Evolutionary conservation across 768 basidiomycete genomes (phyloP).

Genomic region (Boletellus ananas): DNA sequence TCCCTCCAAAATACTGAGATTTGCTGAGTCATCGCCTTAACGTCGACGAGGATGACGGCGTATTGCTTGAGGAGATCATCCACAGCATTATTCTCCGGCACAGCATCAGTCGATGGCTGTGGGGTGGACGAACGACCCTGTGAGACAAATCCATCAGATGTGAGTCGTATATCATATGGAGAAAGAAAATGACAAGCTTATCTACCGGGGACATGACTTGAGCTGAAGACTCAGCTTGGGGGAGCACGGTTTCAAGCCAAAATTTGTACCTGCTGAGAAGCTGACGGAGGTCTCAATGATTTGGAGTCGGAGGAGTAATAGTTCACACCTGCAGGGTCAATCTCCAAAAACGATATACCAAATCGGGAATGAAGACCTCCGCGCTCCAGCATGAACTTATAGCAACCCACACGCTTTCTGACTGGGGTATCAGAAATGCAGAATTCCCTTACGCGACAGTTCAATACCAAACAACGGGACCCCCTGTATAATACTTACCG

Average conservation of each 20-base stretch:
- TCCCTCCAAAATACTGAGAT: constrained; percentile 61
- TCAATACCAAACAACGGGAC: background rate
- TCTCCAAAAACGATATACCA: constrained; percentile 86
- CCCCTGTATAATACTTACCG: constrained; percentile 33
- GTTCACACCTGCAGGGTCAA: constrained; percentile 76
- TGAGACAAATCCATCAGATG: constrained; percentile 14
- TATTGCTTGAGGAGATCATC: constrained; percentile 71
- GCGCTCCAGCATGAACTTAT: constrained; percentile 82
- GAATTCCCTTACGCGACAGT: constrained; percentile 19
- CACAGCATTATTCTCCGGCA: constrained; percentile 50
- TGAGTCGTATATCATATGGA: no score
- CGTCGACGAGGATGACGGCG: constrained; percentile 65
- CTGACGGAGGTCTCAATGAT: constrained; percentile 36
- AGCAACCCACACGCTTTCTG: constrained; percentile 65
- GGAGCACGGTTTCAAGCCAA: constrained; percentile 66
- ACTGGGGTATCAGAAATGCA: constrained; percentile 58
- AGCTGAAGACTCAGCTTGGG: constrained; percentile 37
- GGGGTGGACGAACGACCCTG: constrained; percentile 53
- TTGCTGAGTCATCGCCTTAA: constrained; percentile 52
- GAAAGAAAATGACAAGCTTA: constrained; percentile 28
- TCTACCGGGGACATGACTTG: constrained; percentile 35
- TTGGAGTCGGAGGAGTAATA: background rate
- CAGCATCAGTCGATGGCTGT: constrained; percentile 42
- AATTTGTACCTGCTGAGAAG: constrained; percentile 74
- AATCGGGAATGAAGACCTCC: constrained; percentile 78